These are phyloP conservation scores for Crepidotus variabilis DNA, from an alignment of 768 basidiomycete genomes.

Conservation along the genomic window DNA sequence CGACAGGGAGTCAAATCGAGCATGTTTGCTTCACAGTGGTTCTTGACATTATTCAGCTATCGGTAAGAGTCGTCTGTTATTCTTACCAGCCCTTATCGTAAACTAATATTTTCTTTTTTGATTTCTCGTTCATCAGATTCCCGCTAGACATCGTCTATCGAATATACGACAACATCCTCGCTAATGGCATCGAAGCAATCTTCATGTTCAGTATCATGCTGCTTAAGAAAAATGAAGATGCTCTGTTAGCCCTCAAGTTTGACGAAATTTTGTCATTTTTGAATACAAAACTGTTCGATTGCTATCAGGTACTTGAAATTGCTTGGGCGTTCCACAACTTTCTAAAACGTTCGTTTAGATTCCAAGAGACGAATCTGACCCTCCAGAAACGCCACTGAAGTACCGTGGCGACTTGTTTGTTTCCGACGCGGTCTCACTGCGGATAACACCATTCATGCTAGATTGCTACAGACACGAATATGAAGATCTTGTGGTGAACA, in stretches of 20 bases:
- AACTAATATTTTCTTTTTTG: background rate
- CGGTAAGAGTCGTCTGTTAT: constrained; percentile 46
- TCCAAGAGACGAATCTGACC: constrained; percentile 15
- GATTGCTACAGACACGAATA: constrained; percentile 89
- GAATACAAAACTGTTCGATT: constrained; percentile 78
- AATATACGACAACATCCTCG: constrained; percentile 95
- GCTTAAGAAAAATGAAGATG: constrained; percentile 83
- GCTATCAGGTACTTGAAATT: constrained; percentile 49
- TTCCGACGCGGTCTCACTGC: constrained; percentile 77
- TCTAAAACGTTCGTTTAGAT: background rate
- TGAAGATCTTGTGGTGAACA: constrained; percentile 61
- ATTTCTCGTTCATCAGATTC: constrained; percentile 54
- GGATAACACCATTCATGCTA: constrained; percentile 94
- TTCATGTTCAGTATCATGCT: constrained; percentile 92
- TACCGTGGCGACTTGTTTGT: constrained; percentile 84
- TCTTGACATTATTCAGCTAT: constrained; percentile 95
- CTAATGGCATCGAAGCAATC: constrained; percentile 95
- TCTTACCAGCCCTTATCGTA: background rate
- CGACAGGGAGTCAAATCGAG: constrained; percentile 94
- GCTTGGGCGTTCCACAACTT: background rate
- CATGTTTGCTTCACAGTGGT: constrained; percentile 99
- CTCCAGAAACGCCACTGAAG: constrained; percentile 26
- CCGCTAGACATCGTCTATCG: constrained; percentile 92
- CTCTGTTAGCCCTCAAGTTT: constrained; percentile 77
- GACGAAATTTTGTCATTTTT: constrained; percentile 87